Evolutionary conservation across 345 rosid species (phyloP).

Genomic region (Microcos paniculata): DNA sequence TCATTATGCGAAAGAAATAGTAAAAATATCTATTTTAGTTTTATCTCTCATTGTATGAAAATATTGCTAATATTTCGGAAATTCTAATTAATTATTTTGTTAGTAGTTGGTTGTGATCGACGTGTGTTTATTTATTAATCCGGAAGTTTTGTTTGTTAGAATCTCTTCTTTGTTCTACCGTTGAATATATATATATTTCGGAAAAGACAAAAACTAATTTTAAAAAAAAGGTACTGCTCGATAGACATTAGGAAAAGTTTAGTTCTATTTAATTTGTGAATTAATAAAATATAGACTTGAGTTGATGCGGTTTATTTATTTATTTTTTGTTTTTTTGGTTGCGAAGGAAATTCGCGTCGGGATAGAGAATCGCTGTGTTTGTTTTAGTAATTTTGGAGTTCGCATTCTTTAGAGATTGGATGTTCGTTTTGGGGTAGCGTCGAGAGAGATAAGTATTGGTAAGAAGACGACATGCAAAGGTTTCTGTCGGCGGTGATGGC

Average conservation of each 20-base stretch:
- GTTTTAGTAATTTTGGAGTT: background rate
- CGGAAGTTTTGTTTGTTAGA: background rate
- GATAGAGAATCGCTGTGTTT: background rate
- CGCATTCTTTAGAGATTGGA: background rate
- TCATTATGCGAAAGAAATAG: no score
- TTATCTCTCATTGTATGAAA: no score
- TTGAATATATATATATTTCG: no score
- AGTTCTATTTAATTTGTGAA: background rate
- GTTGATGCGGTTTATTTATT: background rate
- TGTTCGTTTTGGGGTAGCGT: background rate
- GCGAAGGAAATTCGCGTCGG: background rate
- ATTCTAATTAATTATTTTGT: no score
- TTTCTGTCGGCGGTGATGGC: constrained; percentile 38
- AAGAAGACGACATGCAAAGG: constrained; percentile 31
- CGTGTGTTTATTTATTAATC: no score
- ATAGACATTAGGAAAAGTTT: background rate
- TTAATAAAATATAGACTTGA: background rate
- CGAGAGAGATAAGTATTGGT: background rate
- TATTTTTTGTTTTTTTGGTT: background rate
- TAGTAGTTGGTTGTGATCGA: no score
- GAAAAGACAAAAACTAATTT: no score
- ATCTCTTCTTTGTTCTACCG: no score
- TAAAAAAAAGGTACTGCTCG: no score
- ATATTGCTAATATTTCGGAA: no score
- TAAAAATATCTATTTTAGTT: no score